These are phyloP conservation scores for Cicer arietinum DNA, from an alignment of 306 rosid species.

Conservation along the genomic window DNA sequence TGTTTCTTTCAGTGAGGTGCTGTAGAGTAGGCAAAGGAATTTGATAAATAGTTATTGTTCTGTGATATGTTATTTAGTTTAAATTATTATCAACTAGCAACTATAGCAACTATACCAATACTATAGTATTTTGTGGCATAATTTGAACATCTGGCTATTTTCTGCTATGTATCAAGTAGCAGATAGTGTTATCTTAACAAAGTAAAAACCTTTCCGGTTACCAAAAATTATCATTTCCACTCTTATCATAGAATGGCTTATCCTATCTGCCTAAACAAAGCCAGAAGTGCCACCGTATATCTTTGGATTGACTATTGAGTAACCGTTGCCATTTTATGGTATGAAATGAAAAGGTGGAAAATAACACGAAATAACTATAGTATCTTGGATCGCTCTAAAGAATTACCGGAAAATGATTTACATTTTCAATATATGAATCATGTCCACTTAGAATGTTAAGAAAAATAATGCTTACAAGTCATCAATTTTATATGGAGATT, in stretches of 20 bases:
- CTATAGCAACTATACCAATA: too few species aligned
- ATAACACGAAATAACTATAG: not conserved
- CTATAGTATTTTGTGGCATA: too few species aligned
- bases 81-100: too few species aligned
- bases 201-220: not conserved
- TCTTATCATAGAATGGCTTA: not conserved
- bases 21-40: too few species aligned
- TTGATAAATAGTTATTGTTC: too few species aligned
- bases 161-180: not conserved
- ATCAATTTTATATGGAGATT: conserved; percentile 20
- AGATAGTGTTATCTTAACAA: not conserved
- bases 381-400: not conserved
- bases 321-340: not conserved
- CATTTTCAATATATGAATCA: conserved; percentile 6
- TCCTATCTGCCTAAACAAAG: not conserved
- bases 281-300: not conserved
- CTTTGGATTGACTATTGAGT: not conserved
- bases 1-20: not conserved
- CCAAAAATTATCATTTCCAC: not conserved
- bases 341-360: not conserved
- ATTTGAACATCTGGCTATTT: too few species aligned
- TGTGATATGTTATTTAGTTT: too few species aligned
- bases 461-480: not conserved
- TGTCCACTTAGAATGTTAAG: not conserved
- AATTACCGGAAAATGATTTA: not conserved